Conservation (phyloP, 108 stramenopile species). For the Nitzschia sp. region DNA sequence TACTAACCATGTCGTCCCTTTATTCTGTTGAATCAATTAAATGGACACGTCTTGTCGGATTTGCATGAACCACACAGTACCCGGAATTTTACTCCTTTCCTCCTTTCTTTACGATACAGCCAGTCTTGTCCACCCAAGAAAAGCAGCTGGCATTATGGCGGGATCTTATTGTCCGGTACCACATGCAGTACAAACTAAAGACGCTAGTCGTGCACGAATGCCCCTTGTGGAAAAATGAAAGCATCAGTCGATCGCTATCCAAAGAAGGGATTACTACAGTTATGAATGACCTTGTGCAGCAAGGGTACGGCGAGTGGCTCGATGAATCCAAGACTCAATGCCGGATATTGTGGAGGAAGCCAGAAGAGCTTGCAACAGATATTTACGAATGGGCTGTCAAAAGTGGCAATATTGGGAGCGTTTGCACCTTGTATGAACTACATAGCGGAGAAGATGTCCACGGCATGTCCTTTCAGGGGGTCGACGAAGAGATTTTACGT, state of each 20-base stretch:
- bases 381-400: conserved; percentile 82
- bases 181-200: conserved; percentile 75
- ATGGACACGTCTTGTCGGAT: too few species aligned
- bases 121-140: conserved; percentile 68
- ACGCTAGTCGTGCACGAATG: conserved; percentile 86
- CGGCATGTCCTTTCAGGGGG: conserved; percentile 86
- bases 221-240: conserved; percentile 80
- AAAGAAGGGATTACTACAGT: conserved; percentile 54
- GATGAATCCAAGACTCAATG: conserved; percentile 69
- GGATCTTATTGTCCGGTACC: conserved; percentile 81
- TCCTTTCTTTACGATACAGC: conserved; percentile 91
- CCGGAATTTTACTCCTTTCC: conserved; percentile 90
- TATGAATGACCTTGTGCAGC: conserved; percentile 63
- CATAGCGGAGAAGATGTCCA: conserved; percentile 91
- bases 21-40: too few species aligned
- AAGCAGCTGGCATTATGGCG: conserved; percentile 88
- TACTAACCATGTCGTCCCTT: too few species aligned
- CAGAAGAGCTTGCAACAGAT: conserved; percentile 85
- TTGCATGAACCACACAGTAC: too few species aligned
- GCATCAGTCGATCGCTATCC: conserved; percentile 61
- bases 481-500: conserved; percentile 83
- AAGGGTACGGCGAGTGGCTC: conserved; percentile 87
- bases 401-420: conserved; percentile 69
- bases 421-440: conserved; percentile 87
- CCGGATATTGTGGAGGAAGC: conserved; percentile 85